Percentiles rank a stretch among this genome's conserved stretches.
These are phyloP conservation scores for Aspergillus cejpii DNA, from an alignment of 2,329 filamentous ascomycete species.

Conservation along the genomic window DNA sequence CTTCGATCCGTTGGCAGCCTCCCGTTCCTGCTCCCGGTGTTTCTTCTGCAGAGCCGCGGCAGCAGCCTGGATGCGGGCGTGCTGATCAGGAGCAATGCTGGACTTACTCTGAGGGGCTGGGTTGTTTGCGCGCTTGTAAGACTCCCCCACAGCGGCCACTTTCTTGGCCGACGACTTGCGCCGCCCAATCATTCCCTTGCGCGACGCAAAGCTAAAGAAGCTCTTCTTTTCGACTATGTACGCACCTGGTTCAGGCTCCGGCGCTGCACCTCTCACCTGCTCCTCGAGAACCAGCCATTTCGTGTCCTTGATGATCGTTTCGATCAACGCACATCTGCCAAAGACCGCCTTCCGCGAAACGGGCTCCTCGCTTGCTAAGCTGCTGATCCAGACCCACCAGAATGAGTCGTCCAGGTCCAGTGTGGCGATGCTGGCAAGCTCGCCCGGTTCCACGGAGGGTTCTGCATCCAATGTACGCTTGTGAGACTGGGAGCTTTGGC, in stretches of 20 bases:
- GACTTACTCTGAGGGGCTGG: constrained; percentile 62
- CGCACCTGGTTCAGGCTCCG: constrained; percentile 73
- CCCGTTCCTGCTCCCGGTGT: constrained; percentile 54
- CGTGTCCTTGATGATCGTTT: constrained; percentile 73
- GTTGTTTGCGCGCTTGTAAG: constrained; percentile 46
- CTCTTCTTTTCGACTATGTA: constrained; percentile 95
- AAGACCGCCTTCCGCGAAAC: constrained; percentile 82
- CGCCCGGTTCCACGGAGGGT: constrained; percentile 71
- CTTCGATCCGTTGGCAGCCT: constrained; percentile 48
- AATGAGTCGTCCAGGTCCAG: constrained; percentile 91
- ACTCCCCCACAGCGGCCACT: constrained; percentile 44
- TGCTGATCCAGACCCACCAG: constrained; percentile 99
- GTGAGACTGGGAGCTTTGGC: constrained; percentile 82
- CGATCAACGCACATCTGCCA: constrained; percentile 83
- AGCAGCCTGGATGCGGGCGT: constrained; percentile 86
- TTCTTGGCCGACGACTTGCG: constrained; percentile 65
- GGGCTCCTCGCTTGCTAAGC: constrained; percentile 85
- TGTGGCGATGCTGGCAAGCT: constrained; percentile 82
- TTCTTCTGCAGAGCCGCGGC: constrained; percentile 73
- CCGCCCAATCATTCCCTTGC: constrained; percentile 60
- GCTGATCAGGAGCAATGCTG: constrained; percentile 82
- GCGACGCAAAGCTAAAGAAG: constrained; percentile 75
- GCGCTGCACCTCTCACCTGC: constrained; percentile 85
- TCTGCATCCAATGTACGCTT: constrained; percentile 63
- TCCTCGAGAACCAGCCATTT: constrained; percentile 95